Conservation (phyloP, 140 eudicot species). For the Ambrosia hybrid region DNA sequence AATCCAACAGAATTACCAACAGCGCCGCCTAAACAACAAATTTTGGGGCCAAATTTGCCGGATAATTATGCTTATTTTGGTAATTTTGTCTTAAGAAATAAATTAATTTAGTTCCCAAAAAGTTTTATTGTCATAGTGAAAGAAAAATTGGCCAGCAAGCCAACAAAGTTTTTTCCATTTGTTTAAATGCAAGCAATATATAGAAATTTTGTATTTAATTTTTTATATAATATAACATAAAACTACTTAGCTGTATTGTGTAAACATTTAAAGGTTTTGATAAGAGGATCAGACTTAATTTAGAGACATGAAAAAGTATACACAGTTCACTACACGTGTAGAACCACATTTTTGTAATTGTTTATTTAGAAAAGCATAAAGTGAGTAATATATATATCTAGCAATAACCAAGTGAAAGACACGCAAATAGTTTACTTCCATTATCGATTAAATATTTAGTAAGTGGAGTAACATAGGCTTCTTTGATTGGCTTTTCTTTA, state of each 20-base stretch:
- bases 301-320: background rate
- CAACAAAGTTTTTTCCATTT: too few species aligned
- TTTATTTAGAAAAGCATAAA: background rate
- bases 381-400: background rate
- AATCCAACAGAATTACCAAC: too few species aligned
- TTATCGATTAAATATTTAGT: background rate
- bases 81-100: background rate
- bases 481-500: constrained; percentile 17
- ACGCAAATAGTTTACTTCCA: constrained; percentile 13
- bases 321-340: constrained; percentile 19
- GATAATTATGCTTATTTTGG: too few species aligned
- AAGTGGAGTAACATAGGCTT: constrained; percentile 6
- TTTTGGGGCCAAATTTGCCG: too few species aligned
- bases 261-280: background rate
- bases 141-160: background rate
- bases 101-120: background rate
- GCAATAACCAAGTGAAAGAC: constrained; percentile 4
- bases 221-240: background rate
- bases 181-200: too few species aligned
- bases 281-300: background rate
- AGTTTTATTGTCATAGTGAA: background rate
- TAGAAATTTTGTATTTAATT: background rate
- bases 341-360: constrained; percentile 5
- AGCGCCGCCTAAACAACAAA: too few species aligned
- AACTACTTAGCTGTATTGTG: background rate